Evolutionary conservation across 352 stramenopile species (phyloP).

Genomic region (Pythium volutum): DNA sequence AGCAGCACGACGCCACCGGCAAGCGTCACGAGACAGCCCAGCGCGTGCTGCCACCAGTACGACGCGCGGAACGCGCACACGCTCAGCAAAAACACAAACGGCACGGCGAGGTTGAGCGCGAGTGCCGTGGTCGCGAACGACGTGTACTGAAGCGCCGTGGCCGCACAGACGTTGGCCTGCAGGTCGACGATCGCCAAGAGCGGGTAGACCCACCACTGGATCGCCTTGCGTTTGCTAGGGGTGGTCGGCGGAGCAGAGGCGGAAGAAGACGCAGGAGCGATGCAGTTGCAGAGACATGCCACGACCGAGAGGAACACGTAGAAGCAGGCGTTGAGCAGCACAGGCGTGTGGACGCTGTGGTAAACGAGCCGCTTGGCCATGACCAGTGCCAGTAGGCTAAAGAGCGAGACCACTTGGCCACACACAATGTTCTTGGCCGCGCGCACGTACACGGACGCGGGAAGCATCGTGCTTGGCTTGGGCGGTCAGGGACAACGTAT

Average conservation of each 20-base stretch:
- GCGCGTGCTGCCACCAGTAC: constrained; percentile 32
- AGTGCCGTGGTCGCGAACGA: constrained; percentile 35
- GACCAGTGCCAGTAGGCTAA: constrained; percentile 35
- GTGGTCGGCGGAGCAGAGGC: not conserved
- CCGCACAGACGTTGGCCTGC: constrained; percentile 38
- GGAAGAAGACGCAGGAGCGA: not conserved
- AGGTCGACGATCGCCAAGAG: constrained; percentile 41
- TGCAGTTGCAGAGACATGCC: constrained; percentile 26
- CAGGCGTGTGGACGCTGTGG: constrained; percentile 27
- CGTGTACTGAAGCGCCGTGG: constrained; percentile 30
- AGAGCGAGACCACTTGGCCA: constrained; percentile 46
- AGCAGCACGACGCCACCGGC: constrained; percentile 29
- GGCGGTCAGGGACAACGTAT: not conserved
- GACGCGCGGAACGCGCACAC: constrained; percentile 24
- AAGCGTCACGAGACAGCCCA: constrained; percentile 27
- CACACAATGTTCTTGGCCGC: constrained; percentile 28
- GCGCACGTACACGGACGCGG: not conserved
- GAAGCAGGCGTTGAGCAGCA: constrained; percentile 41
- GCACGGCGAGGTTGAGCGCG: constrained; percentile 44
- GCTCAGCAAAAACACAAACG: constrained; percentile 39
- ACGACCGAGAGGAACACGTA: constrained; percentile 32
- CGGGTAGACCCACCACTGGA: constrained; percentile 41
- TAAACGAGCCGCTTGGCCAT: constrained; percentile 37
- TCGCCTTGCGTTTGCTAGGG: not conserved
- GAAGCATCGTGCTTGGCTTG: not conserved